These are phyloP conservation scores for Dipteronia dyeriana DNA, from an alignment of 345 rosid species.

Conservation along the genomic window DNA sequence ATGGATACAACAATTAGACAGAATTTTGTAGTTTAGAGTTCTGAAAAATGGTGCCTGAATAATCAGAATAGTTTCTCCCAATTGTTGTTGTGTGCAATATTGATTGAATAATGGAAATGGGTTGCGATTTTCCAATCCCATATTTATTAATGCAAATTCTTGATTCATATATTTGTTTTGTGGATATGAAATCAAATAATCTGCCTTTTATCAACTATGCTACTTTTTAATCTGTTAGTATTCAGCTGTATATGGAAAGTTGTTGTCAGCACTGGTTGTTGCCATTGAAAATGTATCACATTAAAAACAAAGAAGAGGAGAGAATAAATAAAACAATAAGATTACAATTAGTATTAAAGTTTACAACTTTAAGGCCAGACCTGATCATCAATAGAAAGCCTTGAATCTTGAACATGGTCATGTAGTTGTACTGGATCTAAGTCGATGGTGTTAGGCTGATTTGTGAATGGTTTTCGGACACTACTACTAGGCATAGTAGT, in stretches of 20 bases:
- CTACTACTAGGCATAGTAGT: not conserved
- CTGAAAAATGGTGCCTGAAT: conserved; percentile 10
- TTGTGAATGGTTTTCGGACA: not conserved
- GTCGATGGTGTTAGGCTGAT: not conserved
- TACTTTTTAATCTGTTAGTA: too few relatives aligned
- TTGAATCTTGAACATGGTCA: not conserved
- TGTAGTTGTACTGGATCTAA: not conserved
- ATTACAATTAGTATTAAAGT: not conserved
- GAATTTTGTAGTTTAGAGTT: conserved; percentile 1
- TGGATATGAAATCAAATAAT: too few relatives aligned
- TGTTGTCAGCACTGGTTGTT: not conserved
- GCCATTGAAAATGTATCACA: too few relatives aligned
- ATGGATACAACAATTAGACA: not conserved
- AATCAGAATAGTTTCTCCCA: not conserved
- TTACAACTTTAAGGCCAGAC: not conserved
- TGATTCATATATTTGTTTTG: too few relatives aligned
- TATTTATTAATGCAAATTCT: not conserved
- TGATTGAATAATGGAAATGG: conserved; percentile 1
- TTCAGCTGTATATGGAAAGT: too few relatives aligned
- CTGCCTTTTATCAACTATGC: too few relatives aligned
- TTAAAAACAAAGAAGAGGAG: too few relatives aligned
- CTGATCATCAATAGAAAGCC: not conserved
- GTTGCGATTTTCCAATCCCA: not conserved
- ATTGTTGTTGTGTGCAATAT: not conserved
- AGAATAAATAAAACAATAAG: not conserved